Base-by-base conservation (phyloP, 257 asterid genomes). In the Gentiana dahurica region DNA sequence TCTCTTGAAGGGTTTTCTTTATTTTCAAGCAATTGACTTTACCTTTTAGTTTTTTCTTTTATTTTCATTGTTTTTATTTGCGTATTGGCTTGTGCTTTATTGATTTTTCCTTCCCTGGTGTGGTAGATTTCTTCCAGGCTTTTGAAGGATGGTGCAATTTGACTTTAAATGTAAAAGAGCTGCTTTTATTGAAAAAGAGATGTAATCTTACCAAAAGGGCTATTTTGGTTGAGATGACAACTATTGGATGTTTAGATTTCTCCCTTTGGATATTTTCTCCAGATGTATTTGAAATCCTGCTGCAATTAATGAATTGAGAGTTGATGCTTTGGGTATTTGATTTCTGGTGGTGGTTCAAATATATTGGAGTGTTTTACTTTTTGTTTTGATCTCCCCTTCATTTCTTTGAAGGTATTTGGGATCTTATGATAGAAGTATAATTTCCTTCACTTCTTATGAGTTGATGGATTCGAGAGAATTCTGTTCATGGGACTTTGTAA, bases 101-200 rank as follows among this genome's bases (percentile, higher is more conserved):
- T 41, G 6, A 5, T 41, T 10, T 41, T 1, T 4, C 46, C 9
- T 41, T 1, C 1, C 9, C 9, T 1, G 46, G 9, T 58, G 55
- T 51, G 55, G 63, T 45, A 49, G 53, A 65, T 53, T 53, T 73
- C 75, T 67, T 71, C 55, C 80, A 83, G 81, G 80, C 72, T 74
- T 69, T 41, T 64, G 79, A 75, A 77, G 78, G 83, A 71, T 69
- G 72, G 77, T 66, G 79, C 56, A 53, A 72, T 74, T 81, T 80
- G 87, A 75, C 87, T 84, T 80, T 80, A 79, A 61, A 75, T 78
- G 72, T 55, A 70, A 69, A 76, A 65, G 68, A 57, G 12, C 57
- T 58, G 15, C 49, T 62, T 64, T 62, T 57, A 54, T 59, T 41
- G 51, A 36, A 59, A 41, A 50, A 54, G 50, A 12, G 55, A 47